These are phyloP conservation scores for Tricholoma terreum DNA, from an alignment of 768 basidiomycete genomes.

Conservation along the genomic window DNA sequence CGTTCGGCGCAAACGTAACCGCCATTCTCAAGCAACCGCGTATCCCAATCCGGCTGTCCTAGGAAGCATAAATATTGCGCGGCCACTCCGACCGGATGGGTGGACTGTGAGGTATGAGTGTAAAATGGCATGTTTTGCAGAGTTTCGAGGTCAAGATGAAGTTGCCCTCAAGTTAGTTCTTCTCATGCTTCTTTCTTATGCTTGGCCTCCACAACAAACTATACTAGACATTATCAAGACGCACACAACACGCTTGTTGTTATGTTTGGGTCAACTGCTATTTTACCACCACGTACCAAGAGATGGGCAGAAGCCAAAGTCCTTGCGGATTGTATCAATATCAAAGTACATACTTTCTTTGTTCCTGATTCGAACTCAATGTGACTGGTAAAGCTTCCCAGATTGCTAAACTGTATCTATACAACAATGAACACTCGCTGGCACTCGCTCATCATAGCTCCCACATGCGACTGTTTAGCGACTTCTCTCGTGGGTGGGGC, in stretches of 20 bases:
- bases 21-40: slow-evolving; percentile 61
- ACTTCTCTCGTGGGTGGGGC: slow-evolving; percentile 88
- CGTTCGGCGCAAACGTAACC: slow-evolving; percentile 83
- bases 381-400: slow-evolving; percentile 24
- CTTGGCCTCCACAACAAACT: slow-evolving; percentile 9
- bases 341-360: slow-evolving; percentile 51
- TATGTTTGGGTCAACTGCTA: slow-evolving; percentile 87
- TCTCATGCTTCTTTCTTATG: slow-evolving; percentile 6
- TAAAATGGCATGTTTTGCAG: slow-evolving; percentile 96
- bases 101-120: slow-evolving; percentile 98
- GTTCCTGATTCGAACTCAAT: background rate
- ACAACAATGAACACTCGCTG: slow-evolving; percentile 81
- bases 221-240: slow-evolving; percentile 85
- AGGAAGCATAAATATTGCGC: slow-evolving; percentile 40
- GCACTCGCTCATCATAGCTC: slow-evolving; percentile 80
- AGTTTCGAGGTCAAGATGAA: slow-evolving; percentile 90
- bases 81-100: slow-evolving; percentile 76
- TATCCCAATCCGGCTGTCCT: slow-evolving; percentile 52
- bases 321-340: slow-evolving; percentile 86
- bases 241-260: slow-evolving; percentile 79
- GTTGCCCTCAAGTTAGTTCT: slow-evolving; percentile 81
- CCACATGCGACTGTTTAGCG: slow-evolving; percentile 82
- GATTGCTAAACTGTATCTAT: slow-evolving; percentile 90
- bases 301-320: slow-evolving; percentile 99
- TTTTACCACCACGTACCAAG: slow-evolving; percentile 89